Conservation (phyloP, 2,329 filamentous ascomycete genomes). For the Neocatenulostroma microsporum region DNA sequence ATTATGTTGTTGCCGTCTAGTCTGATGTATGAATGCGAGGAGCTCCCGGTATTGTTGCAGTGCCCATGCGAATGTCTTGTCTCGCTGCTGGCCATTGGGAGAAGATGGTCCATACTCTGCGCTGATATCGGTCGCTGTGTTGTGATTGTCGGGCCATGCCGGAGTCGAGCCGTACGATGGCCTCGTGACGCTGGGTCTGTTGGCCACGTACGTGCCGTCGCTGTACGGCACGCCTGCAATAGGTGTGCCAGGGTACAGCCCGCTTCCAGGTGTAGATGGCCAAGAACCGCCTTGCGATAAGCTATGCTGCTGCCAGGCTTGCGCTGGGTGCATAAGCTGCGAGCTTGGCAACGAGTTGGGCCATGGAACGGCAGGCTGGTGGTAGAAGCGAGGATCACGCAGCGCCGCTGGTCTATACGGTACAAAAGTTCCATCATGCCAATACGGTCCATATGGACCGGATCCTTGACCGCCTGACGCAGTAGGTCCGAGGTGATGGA, state of each 20-base stretch:
- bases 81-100: conserved; percentile 35
- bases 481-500: conserved; percentile 53
- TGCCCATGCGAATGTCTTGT: conserved; percentile 40
- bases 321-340: conserved; percentile 14
- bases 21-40: conserved; percentile 41
- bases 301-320: conserved; percentile 16
- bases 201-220: not conserved
- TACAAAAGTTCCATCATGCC: conserved; percentile 55
- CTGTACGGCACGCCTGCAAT: no score
- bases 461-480: conserved; percentile 49
- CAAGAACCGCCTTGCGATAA: not conserved
- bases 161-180: no score
- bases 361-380: conserved; percentile 15
- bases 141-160: not conserved
- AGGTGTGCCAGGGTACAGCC: no score
- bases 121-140: conserved; percentile 6
- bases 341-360: conserved; percentile 14
- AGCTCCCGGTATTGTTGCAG: conserved; percentile 43
- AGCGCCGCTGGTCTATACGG: conserved; percentile 53
- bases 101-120: conserved; percentile 36
- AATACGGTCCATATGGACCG: conserved; percentile 54
- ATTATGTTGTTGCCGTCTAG: conserved; percentile 33
- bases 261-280: not conserved
- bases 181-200: not conserved
- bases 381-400: conserved; percentile 44